These are phyloP conservation scores for Lepiota brunneoincarnata DNA, from an alignment of 768 basidiomycete species.

Conservation along the genomic window DNA sequence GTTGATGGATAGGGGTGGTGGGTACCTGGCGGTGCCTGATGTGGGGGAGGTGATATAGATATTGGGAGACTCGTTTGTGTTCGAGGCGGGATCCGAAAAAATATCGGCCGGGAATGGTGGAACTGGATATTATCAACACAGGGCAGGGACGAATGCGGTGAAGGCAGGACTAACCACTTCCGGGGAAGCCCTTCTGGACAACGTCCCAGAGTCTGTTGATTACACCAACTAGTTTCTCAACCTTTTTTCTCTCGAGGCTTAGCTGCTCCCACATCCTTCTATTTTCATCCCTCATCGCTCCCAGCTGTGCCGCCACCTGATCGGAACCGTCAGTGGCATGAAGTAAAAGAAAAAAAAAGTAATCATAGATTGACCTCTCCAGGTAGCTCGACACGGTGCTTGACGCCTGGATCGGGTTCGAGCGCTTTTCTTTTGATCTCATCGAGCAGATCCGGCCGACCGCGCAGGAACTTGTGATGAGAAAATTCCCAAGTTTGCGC, in stretches of 20 bases:
- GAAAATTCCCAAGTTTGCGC: conserved; percentile 89
- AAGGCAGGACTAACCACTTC: conserved; percentile 39
- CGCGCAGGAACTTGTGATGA: conserved; percentile 82
- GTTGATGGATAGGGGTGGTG: conserved; percentile 43
- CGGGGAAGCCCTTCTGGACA: conserved; percentile 54
- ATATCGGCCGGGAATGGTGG: conserved; percentile 51
- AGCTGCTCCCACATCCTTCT: conserved; percentile 58
- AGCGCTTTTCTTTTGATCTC: conserved; percentile 86
- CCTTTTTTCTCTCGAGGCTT: conserved; percentile 52
- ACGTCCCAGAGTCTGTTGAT: conserved; percentile 64
- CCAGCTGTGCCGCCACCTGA: conserved; percentile 60
- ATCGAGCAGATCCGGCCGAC: conserved; percentile 75
- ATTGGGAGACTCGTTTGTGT: conserved; percentile 58
- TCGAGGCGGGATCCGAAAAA: conserved; percentile 18
- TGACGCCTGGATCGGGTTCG: conserved; percentile 71
- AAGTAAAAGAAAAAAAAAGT: conserved; percentile 7
- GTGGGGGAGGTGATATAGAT: conserved; percentile 73
- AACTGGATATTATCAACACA: conserved; percentile 25
- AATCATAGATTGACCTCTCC: conserved; percentile 56
- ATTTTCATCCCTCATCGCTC: conserved; percentile 73
- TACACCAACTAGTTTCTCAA: conserved; percentile 57
- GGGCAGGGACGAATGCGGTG: conserved; percentile 1
- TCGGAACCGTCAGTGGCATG: not conserved
- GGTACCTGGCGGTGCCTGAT: conserved; percentile 35
- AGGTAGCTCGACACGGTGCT: conserved; percentile 76